Conservation (phyloP, 2,329 filamentous ascomycete species). For the Ambrosiella xylebori region DNA sequence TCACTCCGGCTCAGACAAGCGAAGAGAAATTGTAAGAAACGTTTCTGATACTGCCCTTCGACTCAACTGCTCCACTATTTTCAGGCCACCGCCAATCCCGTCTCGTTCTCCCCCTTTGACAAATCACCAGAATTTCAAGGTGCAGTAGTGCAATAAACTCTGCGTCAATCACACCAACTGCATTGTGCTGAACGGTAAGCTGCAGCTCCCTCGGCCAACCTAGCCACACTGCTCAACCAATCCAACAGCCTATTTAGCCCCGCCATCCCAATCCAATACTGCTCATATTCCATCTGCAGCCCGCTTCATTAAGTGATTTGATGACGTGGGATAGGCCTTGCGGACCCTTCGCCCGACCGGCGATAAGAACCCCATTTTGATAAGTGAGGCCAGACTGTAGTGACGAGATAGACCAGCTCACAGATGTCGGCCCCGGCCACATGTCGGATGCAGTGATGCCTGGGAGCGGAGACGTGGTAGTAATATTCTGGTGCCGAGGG, state of each 20-base stretch:
- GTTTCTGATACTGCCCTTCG: background rate
- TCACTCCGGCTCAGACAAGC: background rate
- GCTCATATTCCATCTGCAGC: too few species aligned
- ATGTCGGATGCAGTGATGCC: background rate
- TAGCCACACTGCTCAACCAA: background rate
- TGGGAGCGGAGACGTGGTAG: background rate
- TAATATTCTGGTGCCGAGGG: background rate
- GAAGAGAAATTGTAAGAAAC: background rate
- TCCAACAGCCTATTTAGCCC: background rate
- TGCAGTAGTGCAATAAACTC: background rate
- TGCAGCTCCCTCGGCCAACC: background rate
- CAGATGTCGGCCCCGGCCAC: background rate
- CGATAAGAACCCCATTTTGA: background rate
- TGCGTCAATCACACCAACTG: background rate
- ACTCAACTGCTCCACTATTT: background rate
- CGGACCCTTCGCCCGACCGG: background rate
- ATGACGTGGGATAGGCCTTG: too few species aligned
- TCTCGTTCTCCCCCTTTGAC: too few species aligned
- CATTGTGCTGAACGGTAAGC: background rate
- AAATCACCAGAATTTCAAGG: background rate
- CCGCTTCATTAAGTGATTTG: too few species aligned
- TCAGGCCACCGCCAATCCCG: too few species aligned
- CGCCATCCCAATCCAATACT: background rate
- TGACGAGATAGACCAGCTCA: background rate
- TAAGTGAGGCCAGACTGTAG: background rate